Percentiles rank a stretch among this genome's conserved stretches.
Conservation (phyloP, 164 flowering plant species). For the Nymphaea colorata region DNA sequence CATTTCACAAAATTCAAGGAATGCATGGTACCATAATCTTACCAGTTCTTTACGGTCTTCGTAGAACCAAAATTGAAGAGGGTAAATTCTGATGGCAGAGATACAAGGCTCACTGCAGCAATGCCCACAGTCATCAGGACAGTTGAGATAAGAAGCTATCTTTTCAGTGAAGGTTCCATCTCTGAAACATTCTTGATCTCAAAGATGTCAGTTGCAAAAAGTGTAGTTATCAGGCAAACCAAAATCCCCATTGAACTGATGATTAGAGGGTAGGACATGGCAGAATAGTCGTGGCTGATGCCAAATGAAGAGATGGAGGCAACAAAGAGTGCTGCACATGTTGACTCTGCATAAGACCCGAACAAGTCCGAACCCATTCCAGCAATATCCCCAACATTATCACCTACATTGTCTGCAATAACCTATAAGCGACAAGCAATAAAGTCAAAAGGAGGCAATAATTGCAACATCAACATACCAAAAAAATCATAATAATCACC, state of each 20-base stretch:
- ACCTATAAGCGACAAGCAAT: conserved; percentile 27
- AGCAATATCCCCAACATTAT: conserved; percentile 73
- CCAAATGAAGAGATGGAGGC: conserved; percentile 74
- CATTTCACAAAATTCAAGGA: too few relatives aligned
- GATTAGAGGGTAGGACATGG: conserved; percentile 56
- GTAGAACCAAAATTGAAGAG: conserved; percentile 48
- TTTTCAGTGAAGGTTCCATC: conserved; percentile 54
- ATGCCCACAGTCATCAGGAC: conserved; percentile 52
- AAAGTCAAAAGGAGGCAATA: background rate
- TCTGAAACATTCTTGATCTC: conserved; percentile 56
- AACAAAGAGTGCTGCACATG: conserved; percentile 72
- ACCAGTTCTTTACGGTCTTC: conserved; percentile 59
- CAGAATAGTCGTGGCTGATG: conserved; percentile 45
- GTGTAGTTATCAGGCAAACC: conserved; percentile 60
- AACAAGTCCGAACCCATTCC: conserved; percentile 83
- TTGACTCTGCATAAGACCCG: conserved; percentile 64
- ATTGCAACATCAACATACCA: background rate
- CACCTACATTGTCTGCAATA: conserved; percentile 77
- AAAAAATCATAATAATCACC: background rate
- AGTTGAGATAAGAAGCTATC: conserved; percentile 62
- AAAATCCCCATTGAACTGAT: conserved; percentile 58
- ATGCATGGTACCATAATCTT: background rate
- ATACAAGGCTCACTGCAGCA: conserved; percentile 44
- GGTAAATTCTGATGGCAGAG: conserved; percentile 52
- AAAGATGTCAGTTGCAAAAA: conserved; percentile 62